A percentile compares a stretch with the other conserved stretches of the same genome.
These are phyloP conservation scores for Dactylella cylindrospora DNA, from an alignment of 2,329 filamentous ascomycete genomes.

Conservation along the genomic window DNA sequence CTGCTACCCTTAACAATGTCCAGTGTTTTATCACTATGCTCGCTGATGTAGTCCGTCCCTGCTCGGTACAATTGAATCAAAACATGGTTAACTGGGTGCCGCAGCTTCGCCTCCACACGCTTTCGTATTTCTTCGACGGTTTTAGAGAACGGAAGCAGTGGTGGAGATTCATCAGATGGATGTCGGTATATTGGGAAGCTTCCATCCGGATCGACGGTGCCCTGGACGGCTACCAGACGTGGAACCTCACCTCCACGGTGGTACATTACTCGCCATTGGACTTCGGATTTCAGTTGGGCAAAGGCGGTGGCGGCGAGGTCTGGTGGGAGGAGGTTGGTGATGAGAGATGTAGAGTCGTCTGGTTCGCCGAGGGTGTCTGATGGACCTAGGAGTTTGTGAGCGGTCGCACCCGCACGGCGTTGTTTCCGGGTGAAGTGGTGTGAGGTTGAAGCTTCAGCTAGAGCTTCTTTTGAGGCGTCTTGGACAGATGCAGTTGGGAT, in stretches of 20 bases:
- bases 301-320: conserved; percentile 65
- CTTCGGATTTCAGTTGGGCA: conserved; percentile 68
- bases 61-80: conserved; percentile 91
- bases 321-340: conserved; percentile 67
- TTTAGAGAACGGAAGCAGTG: conserved; percentile 72
- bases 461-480: not conserved
- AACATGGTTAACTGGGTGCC: conserved; percentile 84
- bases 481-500: not conserved
- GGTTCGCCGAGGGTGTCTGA: conserved; percentile 70
- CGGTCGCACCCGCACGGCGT: conserved; percentile 45
- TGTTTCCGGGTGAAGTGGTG: conserved; percentile 39
- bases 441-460: conserved; percentile 46
- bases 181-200: conserved; percentile 88
- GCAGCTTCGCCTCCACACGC: conserved; percentile 69
- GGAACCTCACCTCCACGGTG: conserved; percentile 91
- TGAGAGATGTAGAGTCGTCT: conserved; percentile 67
- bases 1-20: conserved; percentile 79
- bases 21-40: conserved; percentile 95
- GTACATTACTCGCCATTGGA: conserved; percentile 87
- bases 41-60: conserved; percentile 87
- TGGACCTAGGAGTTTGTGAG: conserved; percentile 52
- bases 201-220: conserved; percentile 67
- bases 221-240: conserved; percentile 86
- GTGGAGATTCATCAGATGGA: conserved; percentile 82
- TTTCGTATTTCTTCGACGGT: conserved; percentile 69